phyloP scores from a whole-genome alignment of 1,284 basidiomycete genomes.

The Rhodotorula sp. region DNA sequence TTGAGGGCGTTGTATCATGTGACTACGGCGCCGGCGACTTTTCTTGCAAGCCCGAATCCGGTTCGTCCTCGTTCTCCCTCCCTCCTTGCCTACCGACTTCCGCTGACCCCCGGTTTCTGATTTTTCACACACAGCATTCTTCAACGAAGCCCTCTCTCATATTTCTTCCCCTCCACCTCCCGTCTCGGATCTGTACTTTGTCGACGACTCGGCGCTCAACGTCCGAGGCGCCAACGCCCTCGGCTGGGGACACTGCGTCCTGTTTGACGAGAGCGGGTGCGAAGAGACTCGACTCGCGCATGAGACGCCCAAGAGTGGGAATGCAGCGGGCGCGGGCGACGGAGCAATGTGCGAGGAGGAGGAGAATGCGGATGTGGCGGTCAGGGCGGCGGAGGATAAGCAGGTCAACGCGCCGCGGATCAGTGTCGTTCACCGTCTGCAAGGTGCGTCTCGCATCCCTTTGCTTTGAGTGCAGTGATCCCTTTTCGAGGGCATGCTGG shows the following conservation, averaged over 20 bases:
- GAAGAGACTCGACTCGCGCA: conserved; percentile 26
- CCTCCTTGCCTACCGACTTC: no score
- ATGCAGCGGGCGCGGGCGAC: no score
- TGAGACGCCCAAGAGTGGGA: conserved; percentile 5
- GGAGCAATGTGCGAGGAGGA: conserved; percentile 16
- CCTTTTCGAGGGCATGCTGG: no score
- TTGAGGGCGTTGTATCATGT: conserved; percentile 51
- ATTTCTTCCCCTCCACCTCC: conserved; percentile 20
- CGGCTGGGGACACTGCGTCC: conserved; percentile 41
- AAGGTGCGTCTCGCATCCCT: conserved; percentile 14
- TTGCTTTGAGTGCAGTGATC: no score
- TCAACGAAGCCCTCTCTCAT: conserved; percentile 28
- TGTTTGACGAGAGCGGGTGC: conserved; percentile 41
- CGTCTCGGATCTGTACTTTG: conserved; percentile 31
- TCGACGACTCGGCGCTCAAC: conserved; percentile 44
- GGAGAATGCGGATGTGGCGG: conserved; percentile 21
- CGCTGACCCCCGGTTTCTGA: background rate
- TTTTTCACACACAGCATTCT: conserved; percentile 31
- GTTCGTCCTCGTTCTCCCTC: conserved; percentile 5
- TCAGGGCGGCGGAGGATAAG: background rate
- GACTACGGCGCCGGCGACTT: conserved; percentile 50
- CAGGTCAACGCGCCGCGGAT: conserved; percentile 14
- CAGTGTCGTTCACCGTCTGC: conserved; percentile 26
- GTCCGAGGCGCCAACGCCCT: conserved; percentile 38
- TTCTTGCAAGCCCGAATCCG: conserved; percentile 50